Conservation (phyloP, 2,329 filamentous ascomycete species). For the Plenodomus tracheiphilus region DNA sequence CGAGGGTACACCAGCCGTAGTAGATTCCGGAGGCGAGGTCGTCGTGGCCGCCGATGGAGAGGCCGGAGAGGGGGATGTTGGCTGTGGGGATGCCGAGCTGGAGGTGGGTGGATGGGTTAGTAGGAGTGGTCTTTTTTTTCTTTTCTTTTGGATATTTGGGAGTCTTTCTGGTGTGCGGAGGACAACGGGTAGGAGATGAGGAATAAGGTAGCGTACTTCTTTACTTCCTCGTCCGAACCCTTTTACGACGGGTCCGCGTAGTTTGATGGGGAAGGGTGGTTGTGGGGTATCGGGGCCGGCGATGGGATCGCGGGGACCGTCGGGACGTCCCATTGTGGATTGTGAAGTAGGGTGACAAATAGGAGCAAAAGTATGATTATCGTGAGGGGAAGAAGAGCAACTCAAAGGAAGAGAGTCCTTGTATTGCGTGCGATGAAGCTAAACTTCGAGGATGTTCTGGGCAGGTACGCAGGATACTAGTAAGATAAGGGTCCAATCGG, state of each 20-base stretch:
- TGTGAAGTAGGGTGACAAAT: background rate
- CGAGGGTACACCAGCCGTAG: constrained; percentile 85
- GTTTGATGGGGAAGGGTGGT: constrained; percentile 77
- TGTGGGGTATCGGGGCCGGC: constrained; percentile 73
- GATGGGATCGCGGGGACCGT: constrained; percentile 50
- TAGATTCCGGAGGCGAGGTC: constrained; percentile 80
- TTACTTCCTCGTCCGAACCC: constrained; percentile 94
- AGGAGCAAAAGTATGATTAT: background rate
- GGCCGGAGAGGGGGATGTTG: constrained; percentile 72
- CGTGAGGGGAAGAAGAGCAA: background rate
- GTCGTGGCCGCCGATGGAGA: constrained; percentile 69
- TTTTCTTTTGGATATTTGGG: constrained; percentile 39
- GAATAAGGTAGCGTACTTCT: constrained; percentile 65
- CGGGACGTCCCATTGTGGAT: constrained; percentile 28
- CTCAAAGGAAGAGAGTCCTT: too few relatives aligned
- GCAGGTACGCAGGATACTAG: too few relatives aligned
- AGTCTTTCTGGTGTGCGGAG: too few relatives aligned
- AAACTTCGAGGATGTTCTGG: constrained; percentile 16
- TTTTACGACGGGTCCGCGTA: constrained; percentile 85
- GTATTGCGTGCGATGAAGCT: background rate
- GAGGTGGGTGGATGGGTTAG: constrained; percentile 1
- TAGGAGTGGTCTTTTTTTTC: background rate
- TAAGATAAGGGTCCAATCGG: constrained; percentile 15
- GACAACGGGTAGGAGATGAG: too few relatives aligned
- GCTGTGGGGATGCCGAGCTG: constrained; percentile 95